phyloP scores from a whole-genome alignment of 176 grass and related monocot genomes.

The Urochloa ruziziensis region DNA sequence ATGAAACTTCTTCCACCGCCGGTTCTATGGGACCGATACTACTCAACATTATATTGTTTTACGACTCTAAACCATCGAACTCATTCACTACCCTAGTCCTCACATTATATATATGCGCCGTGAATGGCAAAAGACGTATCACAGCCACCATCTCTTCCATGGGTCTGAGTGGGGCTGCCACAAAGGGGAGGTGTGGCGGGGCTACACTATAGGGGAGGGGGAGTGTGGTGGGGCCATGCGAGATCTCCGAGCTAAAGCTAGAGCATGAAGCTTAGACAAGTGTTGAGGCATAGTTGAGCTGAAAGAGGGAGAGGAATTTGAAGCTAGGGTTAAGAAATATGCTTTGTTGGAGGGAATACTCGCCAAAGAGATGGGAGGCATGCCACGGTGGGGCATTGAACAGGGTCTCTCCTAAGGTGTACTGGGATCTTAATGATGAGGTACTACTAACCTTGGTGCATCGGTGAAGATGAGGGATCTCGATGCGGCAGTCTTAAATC shows the following conservation, averaged over 20 bases:
- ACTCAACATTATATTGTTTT: background rate
- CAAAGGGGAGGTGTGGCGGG: background rate
- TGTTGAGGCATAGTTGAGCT: background rate
- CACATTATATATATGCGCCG: background rate
- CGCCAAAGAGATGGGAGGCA: background rate
- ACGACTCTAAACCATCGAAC: rapidly evolving
- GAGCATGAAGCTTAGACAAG: background rate
- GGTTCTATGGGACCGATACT: background rate
- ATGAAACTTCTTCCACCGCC: background rate
- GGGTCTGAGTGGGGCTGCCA: background rate
- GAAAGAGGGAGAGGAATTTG: background rate
- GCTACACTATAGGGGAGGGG: background rate
- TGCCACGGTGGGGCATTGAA: background rate
- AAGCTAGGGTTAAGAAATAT: background rate
- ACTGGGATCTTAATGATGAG: no score
- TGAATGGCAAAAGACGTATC: background rate
- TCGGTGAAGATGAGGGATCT: no score
- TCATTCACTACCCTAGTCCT: background rate
- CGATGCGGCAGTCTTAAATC: no score
- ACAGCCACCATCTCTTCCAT: background rate
- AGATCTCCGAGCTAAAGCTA: background rate
- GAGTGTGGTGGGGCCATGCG: background rate
- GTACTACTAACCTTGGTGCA: no score
- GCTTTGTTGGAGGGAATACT: background rate
- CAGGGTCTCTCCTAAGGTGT: no score